Evolutionary conservation across 148 eudicot species (phyloP), one percentile per base, ranked within the genome.

Genomic region (Beta vulgaris): DNA sequence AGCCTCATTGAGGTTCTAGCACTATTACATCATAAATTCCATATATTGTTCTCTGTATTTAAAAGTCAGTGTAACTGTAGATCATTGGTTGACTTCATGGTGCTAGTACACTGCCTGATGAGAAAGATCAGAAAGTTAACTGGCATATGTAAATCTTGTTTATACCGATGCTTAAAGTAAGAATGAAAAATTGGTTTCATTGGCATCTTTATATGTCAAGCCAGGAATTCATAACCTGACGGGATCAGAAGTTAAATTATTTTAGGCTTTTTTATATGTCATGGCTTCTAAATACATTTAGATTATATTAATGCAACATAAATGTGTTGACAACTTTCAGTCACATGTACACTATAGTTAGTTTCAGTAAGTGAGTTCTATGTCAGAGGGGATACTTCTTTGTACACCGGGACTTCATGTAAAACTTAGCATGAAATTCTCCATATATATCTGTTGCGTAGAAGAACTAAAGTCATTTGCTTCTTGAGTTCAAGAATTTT

Each of bases 1-100:
- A 90, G 75, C 84, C 91, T 88, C 79, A 73, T 90, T 70, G 90
- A 86, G 90, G 94, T 89, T 87, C 68, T 35, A 69, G 31, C 23
- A 44, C 44, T 39, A 76, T 8, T 58, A 31, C 7, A 0, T 61
- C n/a, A 19, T 21, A n/a, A 69, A 74, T 34, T 18, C 6, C 42
- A 5, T 31, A 11, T 72, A 15, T 14, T 51, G 18, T 19, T 39
- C 6, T 63, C 40, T 23, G 5, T 54, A 7, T 35, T 13, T 63
- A 21, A 63, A 54, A 54, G 25, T 3, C 26, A 63, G 36, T 6
- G 23, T 21, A 19, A 2, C 25, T 51, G 11, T 51, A 0, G 9
- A 51, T 51, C 9, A 19, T 48, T 1, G 7, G 16, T 48, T 0
- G 0, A 48, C 53, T 4, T 48, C 53, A 48, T 51, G 26, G 57